These are phyloP conservation scores for Solanum chiquidenum DNA, from an alignment of 257 asterid species.

Conservation along the genomic window DNA sequence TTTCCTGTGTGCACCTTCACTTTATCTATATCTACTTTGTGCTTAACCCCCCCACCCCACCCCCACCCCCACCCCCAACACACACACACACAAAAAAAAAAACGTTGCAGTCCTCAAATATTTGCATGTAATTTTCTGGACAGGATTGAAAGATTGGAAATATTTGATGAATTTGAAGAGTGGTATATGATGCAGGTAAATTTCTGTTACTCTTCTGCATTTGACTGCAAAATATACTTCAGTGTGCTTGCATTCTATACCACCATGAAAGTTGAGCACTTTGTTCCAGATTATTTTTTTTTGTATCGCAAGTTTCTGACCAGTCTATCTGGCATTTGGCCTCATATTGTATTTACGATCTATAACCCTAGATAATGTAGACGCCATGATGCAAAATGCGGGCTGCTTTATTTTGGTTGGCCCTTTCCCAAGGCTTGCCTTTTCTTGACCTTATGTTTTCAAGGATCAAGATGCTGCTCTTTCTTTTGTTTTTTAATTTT, in stretches of 20 bases:
- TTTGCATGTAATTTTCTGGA: slow-evolving; percentile 16
- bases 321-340: background rate
- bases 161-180: slow-evolving; percentile 64
- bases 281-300: background rate
- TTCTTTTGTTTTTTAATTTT: background rate
- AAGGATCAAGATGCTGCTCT: background rate
- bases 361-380: background rate
- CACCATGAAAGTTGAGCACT: background rate
- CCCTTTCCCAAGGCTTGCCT: background rate
- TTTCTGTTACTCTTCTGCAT: slow-evolving; percentile 5
- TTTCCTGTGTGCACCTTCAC: slow-evolving; percentile 11
- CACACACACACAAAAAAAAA: no score
- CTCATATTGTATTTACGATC: background rate
- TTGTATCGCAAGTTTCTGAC: background rate
- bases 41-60: background rate
- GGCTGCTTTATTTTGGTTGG: background rate
- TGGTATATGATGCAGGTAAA: slow-evolving; percentile 99
- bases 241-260: background rate
- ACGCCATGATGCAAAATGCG: background rate
- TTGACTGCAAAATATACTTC: background rate
- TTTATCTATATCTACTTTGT: slow-evolving; percentile 1
- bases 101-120: background rate
- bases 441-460: background rate
- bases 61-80: accelerated
- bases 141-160: slow-evolving; percentile 91